phyloP scores from a whole-genome alignment of 1,284 basidiomycete species.

The Cystobasidium slooffiae region DNA sequence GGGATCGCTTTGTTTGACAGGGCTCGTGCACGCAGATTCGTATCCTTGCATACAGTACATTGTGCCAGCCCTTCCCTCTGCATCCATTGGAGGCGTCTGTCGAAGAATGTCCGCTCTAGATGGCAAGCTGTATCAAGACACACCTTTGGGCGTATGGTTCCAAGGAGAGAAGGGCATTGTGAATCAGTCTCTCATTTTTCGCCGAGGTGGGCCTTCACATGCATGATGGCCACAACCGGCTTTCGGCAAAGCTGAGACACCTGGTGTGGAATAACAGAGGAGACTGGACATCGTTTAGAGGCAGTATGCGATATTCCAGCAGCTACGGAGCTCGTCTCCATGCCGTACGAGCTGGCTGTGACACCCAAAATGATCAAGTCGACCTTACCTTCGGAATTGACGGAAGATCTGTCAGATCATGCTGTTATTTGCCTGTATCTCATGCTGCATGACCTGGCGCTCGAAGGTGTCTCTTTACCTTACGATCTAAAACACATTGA shows the following conservation, averaged over 20 bases:
- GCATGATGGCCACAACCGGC: neutral
- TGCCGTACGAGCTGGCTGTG: conserved; percentile 74
- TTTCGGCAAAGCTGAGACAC: neutral
- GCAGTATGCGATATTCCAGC: conserved; percentile 62
- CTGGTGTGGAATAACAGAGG: conserved; percentile 33
- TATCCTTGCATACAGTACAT: no score
- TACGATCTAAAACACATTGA: conserved; percentile 56
- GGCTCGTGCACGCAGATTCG: no score
- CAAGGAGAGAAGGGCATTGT: conserved; percentile 23
- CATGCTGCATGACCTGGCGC: conserved; percentile 43
- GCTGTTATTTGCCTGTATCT: conserved; percentile 48
- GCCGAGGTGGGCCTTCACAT: conserved; percentile 12
- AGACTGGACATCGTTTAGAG: conserved; percentile 66
- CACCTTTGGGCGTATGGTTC: conserved; percentile 38
- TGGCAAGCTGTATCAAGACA: conserved; percentile 30
- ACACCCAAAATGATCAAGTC: conserved; percentile 65
- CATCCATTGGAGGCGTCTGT: no score
- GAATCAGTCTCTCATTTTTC: conserved; percentile 24
- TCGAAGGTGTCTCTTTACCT: neutral
- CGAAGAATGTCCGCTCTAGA: conserved; percentile 10
- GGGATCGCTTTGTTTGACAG: no score
- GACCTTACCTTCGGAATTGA: conserved; percentile 47
- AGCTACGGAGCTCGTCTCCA: conserved; percentile 69
- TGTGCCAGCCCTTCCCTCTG: no score
- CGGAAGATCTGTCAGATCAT: conserved; percentile 40